Evolutionary conservation across 2,329 filamentous ascomycete species (phyloP).

Genomic region (Stemphylium vesicarium): DNA sequence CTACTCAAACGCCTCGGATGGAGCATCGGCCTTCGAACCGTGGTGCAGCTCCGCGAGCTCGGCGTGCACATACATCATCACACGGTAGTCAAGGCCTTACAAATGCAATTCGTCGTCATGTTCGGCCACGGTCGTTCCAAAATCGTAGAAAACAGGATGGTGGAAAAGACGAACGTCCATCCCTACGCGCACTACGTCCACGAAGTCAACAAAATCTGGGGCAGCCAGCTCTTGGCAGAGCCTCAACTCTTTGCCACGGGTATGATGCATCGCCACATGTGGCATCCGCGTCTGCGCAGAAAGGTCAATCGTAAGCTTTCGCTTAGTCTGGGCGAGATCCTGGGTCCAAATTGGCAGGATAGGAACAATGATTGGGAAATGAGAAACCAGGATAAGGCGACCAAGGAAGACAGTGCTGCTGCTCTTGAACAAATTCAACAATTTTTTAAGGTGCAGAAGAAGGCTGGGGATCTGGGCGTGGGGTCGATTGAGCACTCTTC

Average conservation of each 20-base stretch:
- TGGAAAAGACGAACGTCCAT: conserved; percentile 29
- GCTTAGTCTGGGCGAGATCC: conserved; percentile 12
- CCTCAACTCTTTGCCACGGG: conserved; percentile 20
- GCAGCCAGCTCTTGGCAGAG: conserved; percentile 29
- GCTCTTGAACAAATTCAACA: background rate
- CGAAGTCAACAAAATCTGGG: conserved; percentile 41
- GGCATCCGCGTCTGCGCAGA: conserved; percentile 27
- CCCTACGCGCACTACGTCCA: conserved; percentile 33
- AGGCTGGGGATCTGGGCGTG: background rate
- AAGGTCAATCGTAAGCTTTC: conserved; percentile 3
- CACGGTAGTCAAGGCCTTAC: conserved; percentile 36
- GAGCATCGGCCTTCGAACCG: conserved; percentile 35
- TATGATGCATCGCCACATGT: conserved; percentile 15
- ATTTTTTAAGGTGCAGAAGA: background rate
- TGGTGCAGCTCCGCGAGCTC: conserved; percentile 38
- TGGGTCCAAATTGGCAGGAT: conserved; percentile 9
- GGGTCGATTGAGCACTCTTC: background rate
- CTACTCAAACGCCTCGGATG: conserved; percentile 32
- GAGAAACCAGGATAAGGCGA: background rate
- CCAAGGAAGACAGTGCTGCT: background rate
- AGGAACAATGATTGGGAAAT: background rate
- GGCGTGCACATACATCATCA: conserved; percentile 34
- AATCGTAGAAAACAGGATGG: conserved; percentile 32
- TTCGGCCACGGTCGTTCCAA: conserved; percentile 35
- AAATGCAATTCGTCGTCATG: conserved; percentile 36